Percentiles rank a stretch among this genome's conserved stretches.
These are phyloP conservation scores for Microstroma glucosiphilum DNA, from an alignment of 1,284 basidiomycete species.

Conservation along the genomic window DNA sequence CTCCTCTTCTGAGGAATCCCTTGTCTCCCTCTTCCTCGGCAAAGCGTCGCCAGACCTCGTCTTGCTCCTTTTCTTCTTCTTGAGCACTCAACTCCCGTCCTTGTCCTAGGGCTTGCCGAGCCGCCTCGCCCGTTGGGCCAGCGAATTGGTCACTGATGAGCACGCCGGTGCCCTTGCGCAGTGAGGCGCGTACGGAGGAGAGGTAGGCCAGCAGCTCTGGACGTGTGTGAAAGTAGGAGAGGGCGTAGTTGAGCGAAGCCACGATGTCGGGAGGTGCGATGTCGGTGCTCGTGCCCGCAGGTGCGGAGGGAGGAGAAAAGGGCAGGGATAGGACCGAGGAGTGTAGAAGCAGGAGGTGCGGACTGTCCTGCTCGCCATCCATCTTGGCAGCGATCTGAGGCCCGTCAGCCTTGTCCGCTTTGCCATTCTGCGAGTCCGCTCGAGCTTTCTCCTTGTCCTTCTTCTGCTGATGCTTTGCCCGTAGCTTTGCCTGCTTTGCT, in stretches of 20 bases:
- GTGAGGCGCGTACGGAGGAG: conserved; percentile 16
- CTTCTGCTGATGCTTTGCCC: conserved; percentile 7
- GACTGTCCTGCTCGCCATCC: background rate
- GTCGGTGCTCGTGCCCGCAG: background rate
- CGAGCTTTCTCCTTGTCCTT: background rate
- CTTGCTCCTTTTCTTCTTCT: conserved; percentile 15
- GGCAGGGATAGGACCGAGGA: conserved; percentile 37
- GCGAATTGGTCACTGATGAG: conserved; percentile 42
- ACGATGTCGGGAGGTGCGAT: conserved; percentile 31
- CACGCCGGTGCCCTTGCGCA: conserved; percentile 32
- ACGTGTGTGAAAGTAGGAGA: conserved; percentile 41
- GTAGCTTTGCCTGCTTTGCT: conserved; percentile 16
- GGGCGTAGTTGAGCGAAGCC: conserved; percentile 39
- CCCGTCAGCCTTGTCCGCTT: background rate
- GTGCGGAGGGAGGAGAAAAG: conserved; percentile 13
- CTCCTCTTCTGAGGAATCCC: conserved; percentile 19
- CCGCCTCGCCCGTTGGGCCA: conserved; percentile 25
- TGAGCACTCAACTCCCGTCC: conserved; percentile 5
- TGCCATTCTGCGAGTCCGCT: background rate
- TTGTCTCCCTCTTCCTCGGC: conserved; percentile 12
- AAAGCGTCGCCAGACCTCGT: conserved; percentile 19
- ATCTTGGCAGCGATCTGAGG: no score
- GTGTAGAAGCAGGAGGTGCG: conserved; percentile 22
- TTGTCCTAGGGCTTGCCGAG: conserved; percentile 2
- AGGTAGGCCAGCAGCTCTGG: conserved; percentile 28